Percentiles rank a stretch among this genome's conserved stretches.
phyloP scores from a whole-genome alignment of 2,329 filamentous ascomycete species.

The Seiridium cupressi region DNA sequence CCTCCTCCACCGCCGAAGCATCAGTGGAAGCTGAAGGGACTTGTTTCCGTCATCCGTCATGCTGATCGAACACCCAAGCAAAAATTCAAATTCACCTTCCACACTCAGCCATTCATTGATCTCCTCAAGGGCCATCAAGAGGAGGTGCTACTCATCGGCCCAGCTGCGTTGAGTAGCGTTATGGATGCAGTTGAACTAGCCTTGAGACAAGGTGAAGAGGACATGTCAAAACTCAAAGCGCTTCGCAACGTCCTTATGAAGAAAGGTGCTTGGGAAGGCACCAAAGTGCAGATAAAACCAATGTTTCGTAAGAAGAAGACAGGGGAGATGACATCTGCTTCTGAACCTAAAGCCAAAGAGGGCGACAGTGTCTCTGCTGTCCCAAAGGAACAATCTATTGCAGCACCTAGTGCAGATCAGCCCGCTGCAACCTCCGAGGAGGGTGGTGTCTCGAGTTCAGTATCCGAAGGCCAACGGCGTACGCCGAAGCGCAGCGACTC shows the following conservation, averaged over 20 bases:
- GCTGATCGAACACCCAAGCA: conserved; percentile 98
- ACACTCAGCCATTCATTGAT: conserved; percentile 93
- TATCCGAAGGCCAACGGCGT: conserved; percentile 28
- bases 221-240: conserved; percentile 79
- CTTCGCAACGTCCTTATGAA: conserved; percentile 85
- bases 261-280: conserved; percentile 92
- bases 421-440: conserved; percentile 13
- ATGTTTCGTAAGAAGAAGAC: conserved; percentile 92
- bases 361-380: conserved; percentile 29
- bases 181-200: conserved; percentile 83
- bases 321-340: conserved; percentile 45
- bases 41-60: conserved; percentile 94
- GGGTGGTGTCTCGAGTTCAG: conserved; percentile 16
- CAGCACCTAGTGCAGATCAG: not conserved
- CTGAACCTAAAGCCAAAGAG: conserved; percentile 31
- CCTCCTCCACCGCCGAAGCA: conserved; percentile 77
- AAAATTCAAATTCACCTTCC: conserved; percentile 99
- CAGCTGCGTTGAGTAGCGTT: conserved; percentile 84
- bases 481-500: conserved; percentile 69
- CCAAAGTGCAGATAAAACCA: conserved; percentile 98
- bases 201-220: conserved; percentile 76
- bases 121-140: conserved; percentile 93
- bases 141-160: conserved; percentile 90
- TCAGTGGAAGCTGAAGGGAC: conserved; percentile 96
- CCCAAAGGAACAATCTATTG: conserved; percentile 18